A percentile compares a stretch with the other conserved stretches of the same genome.
Conservation (phyloP, 208 protist genomes). For the Plasmodiophora brassicae region DNA sequence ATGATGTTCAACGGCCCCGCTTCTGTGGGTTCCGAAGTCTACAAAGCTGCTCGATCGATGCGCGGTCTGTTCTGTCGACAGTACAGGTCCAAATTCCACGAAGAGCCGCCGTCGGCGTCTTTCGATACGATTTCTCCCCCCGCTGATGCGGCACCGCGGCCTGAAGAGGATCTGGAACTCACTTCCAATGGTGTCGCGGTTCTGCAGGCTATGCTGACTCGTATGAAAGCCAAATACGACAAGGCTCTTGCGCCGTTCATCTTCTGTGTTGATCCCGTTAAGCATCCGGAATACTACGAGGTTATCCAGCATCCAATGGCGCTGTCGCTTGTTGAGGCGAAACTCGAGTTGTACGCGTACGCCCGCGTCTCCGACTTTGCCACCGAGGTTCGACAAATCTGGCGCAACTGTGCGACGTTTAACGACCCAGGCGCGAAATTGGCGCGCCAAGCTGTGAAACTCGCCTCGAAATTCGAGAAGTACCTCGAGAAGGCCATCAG, state of each 20-base stretch:
- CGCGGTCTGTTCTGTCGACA: background rate
- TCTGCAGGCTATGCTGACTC: background rate
- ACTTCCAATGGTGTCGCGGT: background rate
- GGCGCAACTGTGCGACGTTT: background rate
- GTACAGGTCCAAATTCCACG: background rate
- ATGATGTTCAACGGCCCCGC: constrained; percentile 12
- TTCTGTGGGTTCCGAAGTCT: background rate
- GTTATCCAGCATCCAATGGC: background rate
- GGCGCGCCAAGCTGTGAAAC: background rate
- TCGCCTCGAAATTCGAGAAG: constrained; percentile 24
- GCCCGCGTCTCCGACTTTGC: background rate
- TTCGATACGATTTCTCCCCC: too few relatives aligned
- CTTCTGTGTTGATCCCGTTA: background rate
- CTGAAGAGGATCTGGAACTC: background rate
- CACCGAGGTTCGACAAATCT: background rate
- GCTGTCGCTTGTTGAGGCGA: constrained; percentile 7
- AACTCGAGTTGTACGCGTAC: background rate
- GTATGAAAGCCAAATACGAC: background rate
- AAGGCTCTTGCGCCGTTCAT: constrained; percentile 20
- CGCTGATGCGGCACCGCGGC: background rate
- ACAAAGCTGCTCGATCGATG: background rate
- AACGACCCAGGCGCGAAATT: background rate
- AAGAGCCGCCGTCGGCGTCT: background rate
- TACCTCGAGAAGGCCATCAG: background rate
- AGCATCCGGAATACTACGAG: constrained; percentile 17